phyloP scores from a whole-genome alignment of 1,284 basidiomycete genomes.

The Trichosporon ovoides region DNA sequence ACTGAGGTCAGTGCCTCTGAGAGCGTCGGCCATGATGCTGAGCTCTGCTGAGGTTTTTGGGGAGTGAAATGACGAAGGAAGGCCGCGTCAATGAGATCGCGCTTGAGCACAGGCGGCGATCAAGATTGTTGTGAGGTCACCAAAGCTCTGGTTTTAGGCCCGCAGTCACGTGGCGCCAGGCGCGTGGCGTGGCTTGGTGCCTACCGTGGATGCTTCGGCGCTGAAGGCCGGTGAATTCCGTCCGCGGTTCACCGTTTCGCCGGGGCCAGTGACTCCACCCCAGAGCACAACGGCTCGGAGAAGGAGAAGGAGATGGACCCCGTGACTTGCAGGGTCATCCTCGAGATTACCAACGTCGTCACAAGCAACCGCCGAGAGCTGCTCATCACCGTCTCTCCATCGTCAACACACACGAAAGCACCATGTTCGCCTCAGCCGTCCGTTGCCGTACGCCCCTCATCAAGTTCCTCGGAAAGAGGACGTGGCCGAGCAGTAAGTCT shows the following conservation, averaged over 20 bases:
- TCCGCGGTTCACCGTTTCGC: slow-evolving; percentile 4
- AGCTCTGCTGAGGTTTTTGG: not conserved
- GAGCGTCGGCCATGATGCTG: slow-evolving; percentile 1
- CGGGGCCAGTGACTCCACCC: not conserved
- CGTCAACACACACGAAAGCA: slow-evolving; percentile 7
- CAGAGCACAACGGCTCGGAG: not conserved
- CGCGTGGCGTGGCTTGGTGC: not conserved
- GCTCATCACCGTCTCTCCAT: not conserved
- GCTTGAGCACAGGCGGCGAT: too few relatives aligned
- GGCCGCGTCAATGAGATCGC: not conserved
- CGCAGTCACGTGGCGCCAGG: not conserved
- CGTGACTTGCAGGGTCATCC: not conserved
- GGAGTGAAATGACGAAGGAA: not conserved
- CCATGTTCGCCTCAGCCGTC: slow-evolving; percentile 31
- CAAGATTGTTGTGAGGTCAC: too few relatives aligned
- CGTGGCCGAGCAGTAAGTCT: slow-evolving; percentile 54
- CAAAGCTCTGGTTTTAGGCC: too few relatives aligned
- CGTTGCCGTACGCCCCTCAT: slow-evolving; percentile 60
- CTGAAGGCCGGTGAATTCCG: slow-evolving; percentile 3
- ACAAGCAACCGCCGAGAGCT: not conserved
- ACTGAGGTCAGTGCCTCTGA: slow-evolving; percentile 29
- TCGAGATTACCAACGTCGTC: not conserved
- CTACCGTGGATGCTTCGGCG: not conserved
- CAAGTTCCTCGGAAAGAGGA: slow-evolving; percentile 68
- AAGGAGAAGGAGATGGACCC: not conserved